These are phyloP conservation scores for Hemisphaericaspora lyxosophila DNA, from an alignment of 1,139 yeast genomes.

Conservation along the genomic window DNA sequence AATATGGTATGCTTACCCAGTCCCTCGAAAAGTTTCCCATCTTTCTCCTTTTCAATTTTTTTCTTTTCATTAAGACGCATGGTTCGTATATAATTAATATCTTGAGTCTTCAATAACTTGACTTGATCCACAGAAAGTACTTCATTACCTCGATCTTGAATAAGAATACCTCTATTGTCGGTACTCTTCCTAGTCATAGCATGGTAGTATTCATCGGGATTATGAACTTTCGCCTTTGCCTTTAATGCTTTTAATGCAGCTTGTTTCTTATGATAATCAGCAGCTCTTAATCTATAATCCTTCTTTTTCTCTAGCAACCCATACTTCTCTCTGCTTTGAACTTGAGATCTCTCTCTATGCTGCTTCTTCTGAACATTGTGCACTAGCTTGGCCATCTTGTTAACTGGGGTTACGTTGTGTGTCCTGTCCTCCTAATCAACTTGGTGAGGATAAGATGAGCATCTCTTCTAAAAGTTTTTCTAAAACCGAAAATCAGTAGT, in stretches of 20 bases:
- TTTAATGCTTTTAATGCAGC: conserved; percentile 77
- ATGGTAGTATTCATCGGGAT: conserved; percentile 97
- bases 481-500: too few relatives aligned
- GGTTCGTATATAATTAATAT: conserved; percentile 79
- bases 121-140: conserved; percentile 70
- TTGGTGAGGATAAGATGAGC: conserved; percentile 7
- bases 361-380: conserved; percentile 94
- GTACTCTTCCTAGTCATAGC: conserved; percentile 76
- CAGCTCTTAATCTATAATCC: conserved; percentile 86
- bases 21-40: conserved; percentile 54
- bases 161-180: conserved; percentile 64
- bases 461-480: conserved; percentile 4
- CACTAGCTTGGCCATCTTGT: conserved; percentile 74
- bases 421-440: neutral
- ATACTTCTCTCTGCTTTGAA: conserved; percentile 64
- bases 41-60: conserved; percentile 61
- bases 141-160: conserved; percentile 67
- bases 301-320: conserved; percentile 94
- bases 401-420: neutral
- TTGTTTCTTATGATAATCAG: conserved; percentile 85
- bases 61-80: conserved; percentile 66
- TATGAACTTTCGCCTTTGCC: conserved; percentile 67
- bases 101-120: conserved; percentile 83
- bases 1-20: conserved; percentile 80
- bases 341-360: conserved; percentile 91